Evolutionary conservation across 352 stramenopile species (phyloP).

Genomic region (Thalassiosira hispida): DNA sequence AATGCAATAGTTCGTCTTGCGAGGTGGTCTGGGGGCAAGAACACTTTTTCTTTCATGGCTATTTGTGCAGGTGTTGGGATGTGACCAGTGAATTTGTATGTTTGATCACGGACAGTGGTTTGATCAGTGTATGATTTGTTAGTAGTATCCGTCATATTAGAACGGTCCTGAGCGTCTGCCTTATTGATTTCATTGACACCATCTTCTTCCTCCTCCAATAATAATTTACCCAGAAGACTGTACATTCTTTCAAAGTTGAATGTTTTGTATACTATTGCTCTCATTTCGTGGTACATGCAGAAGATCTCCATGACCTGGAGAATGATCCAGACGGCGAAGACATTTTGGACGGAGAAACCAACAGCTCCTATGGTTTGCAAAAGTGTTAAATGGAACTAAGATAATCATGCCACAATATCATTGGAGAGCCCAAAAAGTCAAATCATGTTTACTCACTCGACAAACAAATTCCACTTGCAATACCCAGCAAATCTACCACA

Average conservation of each 20-base stretch:
- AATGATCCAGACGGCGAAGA: slow-evolving; percentile 64
- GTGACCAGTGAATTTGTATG: slow-evolving; percentile 26
- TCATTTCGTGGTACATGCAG: slow-evolving; percentile 77
- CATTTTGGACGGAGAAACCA: slow-evolving; percentile 59
- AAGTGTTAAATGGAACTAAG: not conserved
- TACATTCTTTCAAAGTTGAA: slow-evolving; percentile 81
- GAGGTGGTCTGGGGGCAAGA: slow-evolving; percentile 72
- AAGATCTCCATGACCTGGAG: slow-evolving; percentile 77
- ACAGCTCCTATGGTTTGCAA: slow-evolving; percentile 28
- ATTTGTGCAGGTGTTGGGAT: slow-evolving; percentile 70
- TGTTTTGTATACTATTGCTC: slow-evolving; percentile 68
- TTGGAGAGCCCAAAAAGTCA: not conserved
- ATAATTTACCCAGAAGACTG: slow-evolving; percentile 39
- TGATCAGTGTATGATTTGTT: no score
- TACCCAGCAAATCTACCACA: slow-evolving; percentile 87
- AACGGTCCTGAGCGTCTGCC: not conserved
- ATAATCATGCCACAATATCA: not conserved
- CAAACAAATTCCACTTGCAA: slow-evolving; percentile 75
- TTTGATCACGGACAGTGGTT: not conserved
- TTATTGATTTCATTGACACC: not conserved
- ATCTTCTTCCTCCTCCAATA: slow-evolving; percentile 14
- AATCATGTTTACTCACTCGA: slow-evolving; percentile 46
- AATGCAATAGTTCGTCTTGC: slow-evolving; percentile 67
- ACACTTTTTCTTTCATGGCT: slow-evolving; percentile 68
- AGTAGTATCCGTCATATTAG: no score